Evolutionary conservation across 163 green algal genomes (phyloP), one percentile per base, ranked within the genome.

Genomic region (Coccomyxa subellipsoidea): DNA sequence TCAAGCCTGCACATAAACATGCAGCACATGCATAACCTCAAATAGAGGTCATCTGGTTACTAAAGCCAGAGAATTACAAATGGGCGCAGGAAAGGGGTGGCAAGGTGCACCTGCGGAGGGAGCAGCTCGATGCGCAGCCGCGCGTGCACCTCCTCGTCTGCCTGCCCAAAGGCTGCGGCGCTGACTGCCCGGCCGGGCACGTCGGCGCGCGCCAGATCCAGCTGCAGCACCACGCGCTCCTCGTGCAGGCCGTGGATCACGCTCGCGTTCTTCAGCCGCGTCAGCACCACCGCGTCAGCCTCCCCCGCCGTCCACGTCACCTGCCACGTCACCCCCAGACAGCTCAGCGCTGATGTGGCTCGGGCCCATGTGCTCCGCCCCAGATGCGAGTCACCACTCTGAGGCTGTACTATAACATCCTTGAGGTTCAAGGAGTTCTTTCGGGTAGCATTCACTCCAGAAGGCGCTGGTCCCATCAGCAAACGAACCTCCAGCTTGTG

Each of bases 231-330:
- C 35, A 85, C 77, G 31, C 83, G 82, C 69, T 88, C 82, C 7
- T 89, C 82, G 10, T 87, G 70, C 38, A 90, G 72, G 18, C 40
- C 70, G n/a, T 83, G 85, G 25, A 47, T 80, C 18, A 76, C 76
- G 32, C 88, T 81, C n/a, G 78, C 72, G 25, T 47, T 47, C 25
- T 83, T 53, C 31, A 90, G 47, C 15, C 76, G 54, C 34, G 27
- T 77, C 54, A 86, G 81, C 54, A 91, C 81, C 2, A 38, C 38
- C 8, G 78, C 71, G 21, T 85, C 73, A 8, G 72, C 37, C 31
- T 92, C 89, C 15, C 89, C 82, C 31, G 54, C 78, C 35, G 87
- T 90, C 69, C 86, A 90, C 6, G 85, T 82, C 38, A 90, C 85
- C 71, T 88, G 53, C n/a, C 10, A n/a, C n/a, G n/a, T n/a, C n/a